Evolutionary conservation across 2,329 filamentous ascomycete species (phyloP), one percentile per base, ranked within the genome.

Genomic region (Aspergillus cejpii): DNA sequence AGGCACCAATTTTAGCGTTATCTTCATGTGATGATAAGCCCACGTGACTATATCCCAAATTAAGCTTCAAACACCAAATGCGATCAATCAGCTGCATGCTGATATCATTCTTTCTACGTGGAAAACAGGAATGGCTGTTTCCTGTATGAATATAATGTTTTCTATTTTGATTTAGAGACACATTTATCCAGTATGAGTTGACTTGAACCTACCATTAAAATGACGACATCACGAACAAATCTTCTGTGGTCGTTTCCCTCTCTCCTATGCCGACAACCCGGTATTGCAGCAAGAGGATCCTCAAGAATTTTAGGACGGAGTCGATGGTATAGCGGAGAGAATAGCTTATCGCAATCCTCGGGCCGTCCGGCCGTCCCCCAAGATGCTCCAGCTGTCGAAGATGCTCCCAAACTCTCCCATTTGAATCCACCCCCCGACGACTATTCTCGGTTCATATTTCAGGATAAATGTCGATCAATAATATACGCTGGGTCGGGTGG

Each of bases 401-500:
- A 53, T 23, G 23, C 48, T 5, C 41, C 60, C n/a, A 57, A 61
- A 27, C 47, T 57, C 12, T 68, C 80, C 4, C 84, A 83, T 51
- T 78, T 96, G 15, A 86, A 95, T 63, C 91, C 91, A 2, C 63
- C 79, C 0, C 88, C 90, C 0, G 84, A 88, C 59, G 88, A 95
- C 66, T 97, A 94, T 68, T 79, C 85, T 12, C 75, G 83, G 24
- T 81, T 87, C 3, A 84, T 83, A 36, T 98, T 98, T 61, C 83
- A 87, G 44, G 92, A 98, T 69, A 85, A 87, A 63, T 90, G 90
- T 44, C 79, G 80, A 6, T 68, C 97, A 21, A 85, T 80, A 0
- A 68, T 97, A 2, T 78, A 85, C 56, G 85, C 90, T 14, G 92
- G 92, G 6, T 70, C 75, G 2, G 92, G 92, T 20, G 92, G 92